These are phyloP conservation scores for Pichia paraexigua DNA, from an alignment of 805 yeast genomes.

Conservation along the genomic window DNA sequence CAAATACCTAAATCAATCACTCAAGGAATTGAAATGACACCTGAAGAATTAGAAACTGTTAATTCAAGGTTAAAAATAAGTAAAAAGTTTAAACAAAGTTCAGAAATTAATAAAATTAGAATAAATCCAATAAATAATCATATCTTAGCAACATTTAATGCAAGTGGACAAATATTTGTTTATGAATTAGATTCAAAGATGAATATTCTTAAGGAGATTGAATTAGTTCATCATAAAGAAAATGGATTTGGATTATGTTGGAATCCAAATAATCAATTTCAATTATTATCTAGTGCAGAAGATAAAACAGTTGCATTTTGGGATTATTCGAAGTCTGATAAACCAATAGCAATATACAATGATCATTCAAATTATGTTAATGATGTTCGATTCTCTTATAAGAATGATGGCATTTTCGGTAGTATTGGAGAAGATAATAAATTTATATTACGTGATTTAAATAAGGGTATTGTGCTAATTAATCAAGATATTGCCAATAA, in stretches of 20 bases:
- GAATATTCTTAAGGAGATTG: constrained; percentile 18
- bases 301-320: constrained; percentile 58
- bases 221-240: constrained; percentile 45
- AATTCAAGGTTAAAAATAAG: constrained; percentile 52
- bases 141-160: constrained; percentile 59
- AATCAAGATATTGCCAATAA: constrained; percentile 21
- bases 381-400: constrained; percentile 66
- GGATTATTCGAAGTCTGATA: constrained; percentile 32
- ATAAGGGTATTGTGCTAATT: constrained; percentile 26
- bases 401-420: constrained; percentile 46
- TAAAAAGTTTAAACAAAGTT: constrained; percentile 50
- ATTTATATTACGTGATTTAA: constrained; percentile 46
- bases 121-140: constrained; percentile 54
- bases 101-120: constrained; percentile 70
- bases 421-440: constrained; percentile 67
- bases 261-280: constrained; percentile 42
- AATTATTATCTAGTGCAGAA: constrained; percentile 55
- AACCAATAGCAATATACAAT: constrained; percentile 27
- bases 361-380: constrained; percentile 57
- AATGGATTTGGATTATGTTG: constrained; percentile 76
- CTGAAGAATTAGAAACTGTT: constrained; percentile 27
- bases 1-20: constrained; percentile 42
- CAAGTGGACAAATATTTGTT: constrained; percentile 51
- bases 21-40: constrained; percentile 17
- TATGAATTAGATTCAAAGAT: constrained; percentile 32